Conservation (phyloP, 306 rosid genomes). For the Albizia julibrissin region DNA sequence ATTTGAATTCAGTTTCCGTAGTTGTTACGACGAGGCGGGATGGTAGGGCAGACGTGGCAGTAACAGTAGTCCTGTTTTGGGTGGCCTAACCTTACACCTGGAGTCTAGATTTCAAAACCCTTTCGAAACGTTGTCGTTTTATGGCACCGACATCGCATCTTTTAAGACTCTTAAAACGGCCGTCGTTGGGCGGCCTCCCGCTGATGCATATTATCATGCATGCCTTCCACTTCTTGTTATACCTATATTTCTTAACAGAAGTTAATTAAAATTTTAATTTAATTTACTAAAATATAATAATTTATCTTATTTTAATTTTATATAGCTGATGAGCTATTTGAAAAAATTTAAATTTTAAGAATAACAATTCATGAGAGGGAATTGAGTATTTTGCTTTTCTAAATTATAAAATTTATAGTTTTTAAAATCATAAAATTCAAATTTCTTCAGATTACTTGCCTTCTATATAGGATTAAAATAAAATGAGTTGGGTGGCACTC, state of each 20-base stretch:
- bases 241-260: too few species aligned
- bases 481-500: too few species aligned
- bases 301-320: too few species aligned
- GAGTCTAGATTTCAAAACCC: not conserved
- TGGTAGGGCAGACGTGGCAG: not conserved
- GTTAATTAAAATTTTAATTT: too few species aligned
- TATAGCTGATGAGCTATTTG: too few species aligned
- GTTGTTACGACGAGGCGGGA: not conserved
- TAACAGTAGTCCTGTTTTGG: not conserved
- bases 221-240: not conserved
- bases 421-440: too few species aligned
- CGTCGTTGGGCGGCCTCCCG: not conserved
- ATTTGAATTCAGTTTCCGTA: not conserved
- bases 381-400: too few species aligned
- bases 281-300: too few species aligned
- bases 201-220: not conserved
- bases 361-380: too few species aligned
- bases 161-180: not conserved
- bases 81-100: not conserved
- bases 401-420: too few species aligned
- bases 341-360: too few species aligned
- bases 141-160: not conserved
- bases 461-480: too few species aligned
- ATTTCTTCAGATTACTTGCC: fast-evolving
- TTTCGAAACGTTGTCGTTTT: not conserved